Base-by-base conservation (phyloP, 352 stramenopile species). In the Phytopythium cucurbitacearum region DNA sequence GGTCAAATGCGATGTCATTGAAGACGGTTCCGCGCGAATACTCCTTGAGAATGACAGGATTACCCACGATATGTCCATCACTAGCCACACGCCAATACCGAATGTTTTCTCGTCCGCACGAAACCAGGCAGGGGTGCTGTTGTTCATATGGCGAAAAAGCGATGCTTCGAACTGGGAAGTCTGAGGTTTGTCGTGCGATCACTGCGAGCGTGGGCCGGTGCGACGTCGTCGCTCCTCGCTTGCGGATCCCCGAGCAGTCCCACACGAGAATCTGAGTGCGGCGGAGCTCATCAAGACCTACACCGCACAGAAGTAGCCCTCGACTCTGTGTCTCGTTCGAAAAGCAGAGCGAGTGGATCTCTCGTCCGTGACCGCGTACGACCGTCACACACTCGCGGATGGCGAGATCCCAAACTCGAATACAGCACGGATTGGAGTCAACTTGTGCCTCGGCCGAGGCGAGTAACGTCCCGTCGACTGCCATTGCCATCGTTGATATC, bases 91-190 rank as follows among this genome's bases (percentile, higher is more conserved):
- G 85, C 89, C 88, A 97, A 48, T 97, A 96, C 2, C 90, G 84
- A n/a, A 97, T 68, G 64, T 97, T 97, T 55, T 97, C 89, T 12
- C 82, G 80, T 4, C 91, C 91, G 57, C 87, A 96, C 2, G 85
- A 94, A 12, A 97, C 82, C 6, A 97, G 76, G 15, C 76, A 70
- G 1, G 50, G 56, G 40, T 67, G 60, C 21, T 59, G 57, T 16
- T 63, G 12, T 15, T 96, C 88, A 51, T 94, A 97, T 0, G 86
- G 87, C 1, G 86, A 95, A 46, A 97, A 97, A 11, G 68, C 67
- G 35, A 93, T 72, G 0, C 57, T 67, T 12, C 68, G 55, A 47
- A 97, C 76, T 6, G 75, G 65, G 38, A 95, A 97, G 46, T 97
- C 89, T 10, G 78, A 95, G 6, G 89, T 90, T 66, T 97, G 91